Evolutionary conservation across 1,139 yeast species (phyloP).

Genomic region (Diutina sp.): DNA sequence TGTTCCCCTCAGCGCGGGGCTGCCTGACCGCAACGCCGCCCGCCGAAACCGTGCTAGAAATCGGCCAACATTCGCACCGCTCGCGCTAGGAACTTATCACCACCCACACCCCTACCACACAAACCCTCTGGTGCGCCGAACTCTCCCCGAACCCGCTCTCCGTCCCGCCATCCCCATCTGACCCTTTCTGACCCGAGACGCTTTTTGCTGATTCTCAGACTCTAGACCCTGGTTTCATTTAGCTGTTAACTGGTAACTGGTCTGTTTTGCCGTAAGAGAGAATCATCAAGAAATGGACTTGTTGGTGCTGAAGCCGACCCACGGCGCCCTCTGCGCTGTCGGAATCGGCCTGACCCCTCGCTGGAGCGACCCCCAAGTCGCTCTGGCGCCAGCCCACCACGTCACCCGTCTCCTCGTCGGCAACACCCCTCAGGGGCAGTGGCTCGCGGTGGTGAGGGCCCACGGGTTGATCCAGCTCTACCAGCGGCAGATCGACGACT

Average conservation of each 20-base stretch:
- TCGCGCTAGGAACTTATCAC: no score
- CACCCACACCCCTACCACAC: no score
- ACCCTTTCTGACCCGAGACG: no score
- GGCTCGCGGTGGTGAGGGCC: slow-evolving; percentile 15
- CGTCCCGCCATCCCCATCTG: not conserved
- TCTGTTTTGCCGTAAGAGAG: not conserved
- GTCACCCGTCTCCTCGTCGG: not conserved
- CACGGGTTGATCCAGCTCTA: slow-evolving; percentile 21
- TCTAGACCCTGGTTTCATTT: no score
- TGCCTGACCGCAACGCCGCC: no score
- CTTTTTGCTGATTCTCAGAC: no score
- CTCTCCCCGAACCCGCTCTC: not conserved
- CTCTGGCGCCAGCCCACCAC: not conserved
- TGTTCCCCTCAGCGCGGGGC: no score
- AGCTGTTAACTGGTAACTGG: no score
- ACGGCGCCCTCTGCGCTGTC: not conserved
- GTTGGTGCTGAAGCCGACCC: slow-evolving; percentile 1
- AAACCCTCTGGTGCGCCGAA: not conserved
- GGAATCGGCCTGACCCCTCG: not conserved
- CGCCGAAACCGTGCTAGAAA: no score
- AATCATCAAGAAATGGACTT: not conserved
- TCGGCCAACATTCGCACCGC: no score
- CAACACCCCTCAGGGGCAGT: not conserved
- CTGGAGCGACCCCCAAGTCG: not conserved
- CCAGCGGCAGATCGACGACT: slow-evolving; percentile 9